Evolutionary conservation across 331 rosid species (phyloP), one percentile per base, ranked within the genome.

Genomic region (Quercus lobata): DNA sequence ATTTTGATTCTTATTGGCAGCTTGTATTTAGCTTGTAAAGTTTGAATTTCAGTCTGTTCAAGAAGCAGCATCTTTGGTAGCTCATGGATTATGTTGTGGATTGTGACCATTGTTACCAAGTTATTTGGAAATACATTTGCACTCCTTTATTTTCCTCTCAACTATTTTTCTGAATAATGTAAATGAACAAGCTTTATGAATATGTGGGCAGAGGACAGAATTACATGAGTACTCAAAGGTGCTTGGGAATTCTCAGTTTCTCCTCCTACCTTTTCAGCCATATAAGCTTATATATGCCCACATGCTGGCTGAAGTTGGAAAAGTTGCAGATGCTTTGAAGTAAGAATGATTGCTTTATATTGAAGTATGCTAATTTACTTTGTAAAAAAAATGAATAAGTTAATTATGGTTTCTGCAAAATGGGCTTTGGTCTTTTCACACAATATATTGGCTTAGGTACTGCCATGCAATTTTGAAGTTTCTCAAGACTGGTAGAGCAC

Each of bases 281-380:
- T 82, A 82, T 82, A 82, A 82, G 44, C 75, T 82, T 82, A 66
- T 82, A n/a, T 82, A 82, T 82, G 85, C 85, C 24, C 81, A 82
- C 78, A 82, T 82, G 85, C 81, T 82, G 61, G 78, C 85, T 72
- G 85, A 82, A 82, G 82, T 77, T 72, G 85, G 85, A 30, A 82
- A 82, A 77, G 63, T 82, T 72, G 70, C 82, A 19, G 85, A 82
- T 41, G 79, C 82, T 37, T 52, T 82, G 78, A 82, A 82, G 85
- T 82, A 65, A 77, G 85, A 62, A 41, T 16, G 9, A 55, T n/a
- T 35, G 24, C 41, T 72, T 22, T 37, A 57, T 17, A 72, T 21
- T 62, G 32, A 25, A 19, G 35, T n/a, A 18, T 63, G 24, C 34
- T 73, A 54, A 63, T 65, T 24, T 35, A 32, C 16, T 56, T 22